Percentiles rank a stretch among this genome's conserved stretches.
Evolutionary conservation across 2,329 filamentous ascomycete genomes (phyloP).

Genomic region (Xylaria multiplex): DNA sequence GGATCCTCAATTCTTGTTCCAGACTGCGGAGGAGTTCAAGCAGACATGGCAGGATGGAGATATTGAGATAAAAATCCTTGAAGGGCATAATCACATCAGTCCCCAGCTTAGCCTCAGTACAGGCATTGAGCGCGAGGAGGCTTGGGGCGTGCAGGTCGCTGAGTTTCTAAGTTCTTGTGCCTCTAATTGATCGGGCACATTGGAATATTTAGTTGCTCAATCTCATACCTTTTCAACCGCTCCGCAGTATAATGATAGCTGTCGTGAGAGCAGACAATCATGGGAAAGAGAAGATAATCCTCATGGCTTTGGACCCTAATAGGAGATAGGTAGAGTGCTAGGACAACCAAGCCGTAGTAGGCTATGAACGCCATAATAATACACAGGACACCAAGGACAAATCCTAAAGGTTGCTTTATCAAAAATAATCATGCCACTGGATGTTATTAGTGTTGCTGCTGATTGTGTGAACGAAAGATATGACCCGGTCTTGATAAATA

Average conservation of each 20-base stretch:
- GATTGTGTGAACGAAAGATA: neutral
- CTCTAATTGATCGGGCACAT: slow-evolving; percentile 9
- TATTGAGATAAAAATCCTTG: slow-evolving; percentile 38
- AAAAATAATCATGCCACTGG: neutral
- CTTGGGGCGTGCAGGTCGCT: slow-evolving; percentile 45
- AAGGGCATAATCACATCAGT: slow-evolving; percentile 49
- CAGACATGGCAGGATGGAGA: slow-evolving; percentile 38
- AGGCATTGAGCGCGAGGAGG: slow-evolving; percentile 47
- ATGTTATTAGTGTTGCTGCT: neutral
- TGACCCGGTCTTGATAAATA: slow-evolving; percentile 19
- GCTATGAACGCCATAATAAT: neutral
- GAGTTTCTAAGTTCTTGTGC: slow-evolving; percentile 40
- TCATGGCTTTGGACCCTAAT: neutral
- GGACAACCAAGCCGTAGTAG: neutral
- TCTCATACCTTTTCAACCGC: too few species aligned
- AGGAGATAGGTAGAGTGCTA: neutral
- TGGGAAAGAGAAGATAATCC: neutral
- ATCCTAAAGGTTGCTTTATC: neutral
- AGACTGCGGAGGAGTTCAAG: slow-evolving; percentile 41
- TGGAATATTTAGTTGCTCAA: too few species aligned
- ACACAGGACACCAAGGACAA: neutral
- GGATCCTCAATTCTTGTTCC: slow-evolving; percentile 42
- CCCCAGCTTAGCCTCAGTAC: slow-evolving; percentile 43
- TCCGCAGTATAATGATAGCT: neutral
- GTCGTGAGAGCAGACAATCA: neutral